A percentile compares a stretch with the other conserved stretches of the same genome.
Conservation (phyloP, 2,329 filamentous ascomycete genomes). For the Parastagonospora avenae region DNA sequence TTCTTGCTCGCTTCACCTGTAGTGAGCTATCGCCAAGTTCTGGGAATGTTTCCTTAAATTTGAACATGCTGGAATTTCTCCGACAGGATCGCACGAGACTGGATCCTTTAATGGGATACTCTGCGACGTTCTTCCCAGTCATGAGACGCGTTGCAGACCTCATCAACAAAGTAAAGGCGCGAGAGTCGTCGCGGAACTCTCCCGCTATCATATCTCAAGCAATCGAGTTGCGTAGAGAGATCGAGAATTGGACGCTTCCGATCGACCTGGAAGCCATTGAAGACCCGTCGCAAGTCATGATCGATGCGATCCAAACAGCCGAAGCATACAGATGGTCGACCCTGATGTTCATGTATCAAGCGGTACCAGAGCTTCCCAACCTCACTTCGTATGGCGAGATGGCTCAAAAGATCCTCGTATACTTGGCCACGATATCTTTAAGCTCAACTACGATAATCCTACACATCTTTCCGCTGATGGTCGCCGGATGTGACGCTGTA, state of each 20-base stretch:
- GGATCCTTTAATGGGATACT: slow-evolving; percentile 72
- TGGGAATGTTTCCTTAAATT: slow-evolving; percentile 19
- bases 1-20: slow-evolving; percentile 70
- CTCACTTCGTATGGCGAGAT: slow-evolving; percentile 59
- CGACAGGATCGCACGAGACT: slow-evolving; percentile 41
- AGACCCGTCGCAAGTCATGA: slow-evolving; percentile 63
- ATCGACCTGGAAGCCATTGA: slow-evolving; percentile 62
- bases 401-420: slow-evolving; percentile 64
- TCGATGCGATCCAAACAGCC: slow-evolving; percentile 67
- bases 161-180: slow-evolving; percentile 62
- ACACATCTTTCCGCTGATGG: slow-evolving; percentile 70
- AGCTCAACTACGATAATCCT: slow-evolving; percentile 67
- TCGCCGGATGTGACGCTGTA: slow-evolving; percentile 67
- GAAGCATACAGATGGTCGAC: slow-evolving; percentile 71
- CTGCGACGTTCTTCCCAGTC: slow-evolving; percentile 67
- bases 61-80: not conserved
- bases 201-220: slow-evolving; percentile 65
- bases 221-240: slow-evolving; percentile 62
- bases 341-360: slow-evolving; percentile 67
- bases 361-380: slow-evolving; percentile 69
- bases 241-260: slow-evolving; percentile 66
- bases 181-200: slow-evolving; percentile 56
- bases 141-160: slow-evolving; percentile 68
- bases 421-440: slow-evolving; percentile 66
- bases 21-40: slow-evolving; percentile 61